Evolutionary conservation across 2,329 filamentous ascomycete genomes (phyloP), one percentile per base, ranked within the genome.

Genomic region (Trichoderma atrobrunneum): DNA sequence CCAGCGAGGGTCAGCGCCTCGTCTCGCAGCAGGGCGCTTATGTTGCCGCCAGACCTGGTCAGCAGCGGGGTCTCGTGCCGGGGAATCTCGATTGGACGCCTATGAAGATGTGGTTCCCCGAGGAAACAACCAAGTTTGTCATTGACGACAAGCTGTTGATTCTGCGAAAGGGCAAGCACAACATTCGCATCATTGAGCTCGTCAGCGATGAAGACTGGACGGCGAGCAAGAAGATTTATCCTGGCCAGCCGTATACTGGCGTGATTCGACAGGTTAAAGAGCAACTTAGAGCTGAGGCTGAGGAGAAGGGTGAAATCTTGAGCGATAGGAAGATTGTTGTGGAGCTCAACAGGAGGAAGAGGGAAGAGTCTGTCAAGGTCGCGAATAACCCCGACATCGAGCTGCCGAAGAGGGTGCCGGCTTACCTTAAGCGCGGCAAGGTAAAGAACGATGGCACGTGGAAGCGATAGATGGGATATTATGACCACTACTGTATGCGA

Each of bases 151-250:
- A 86, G 74, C 75, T 91, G 61, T 81, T 91, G 74, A 85, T 91
- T 75, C 81, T 91, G 68, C 87, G 90, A 74, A 88, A 86, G 77
- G 89, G 89, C 75, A 91, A 90, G 82, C 86, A 90, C 80, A 89
- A 90, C 74, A 80, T 91, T 60, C 87, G 88, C 60, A 85, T 91
- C 74, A 83, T 91, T 66, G 84, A 90, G 79, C 83, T 91, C 73
- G 82, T 91, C 34, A 82, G 80, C 73, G 87, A 91, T 76, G 82
- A 87, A 61, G 85, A 85, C 72, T 90, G 87, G 84, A 76, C 80
- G 56, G 77, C 75, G 5, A 85, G 82, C 71, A 88, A 88, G 32
- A 72, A 82, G 73, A 80, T 80, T 21, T 90, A 90, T 78, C 84
- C 86, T 1, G 88, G 88, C 59, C 82, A 89, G 80, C 83, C 85